Evolutionary conservation across 2,329 filamentous ascomycete species (phyloP).

Genomic region (Nannizzia gypsea): DNA sequence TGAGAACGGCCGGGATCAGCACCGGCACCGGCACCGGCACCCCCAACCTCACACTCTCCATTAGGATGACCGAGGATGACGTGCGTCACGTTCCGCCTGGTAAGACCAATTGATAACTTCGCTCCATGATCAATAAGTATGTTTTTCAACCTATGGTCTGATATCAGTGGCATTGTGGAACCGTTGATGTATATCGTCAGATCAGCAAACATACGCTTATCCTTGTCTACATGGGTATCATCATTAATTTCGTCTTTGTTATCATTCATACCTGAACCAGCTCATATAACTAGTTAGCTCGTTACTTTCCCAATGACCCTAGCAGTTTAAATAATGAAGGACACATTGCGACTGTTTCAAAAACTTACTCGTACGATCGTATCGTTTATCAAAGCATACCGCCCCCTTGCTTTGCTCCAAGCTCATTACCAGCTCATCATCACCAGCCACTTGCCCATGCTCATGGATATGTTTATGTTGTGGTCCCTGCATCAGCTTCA

Average conservation of each 20-base stretch:
- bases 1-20: background rate
- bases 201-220: slow-evolving; percentile 50
- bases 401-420: background rate
- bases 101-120: slow-evolving; percentile 56
- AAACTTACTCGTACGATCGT: background rate
- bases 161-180: slow-evolving; percentile 67
- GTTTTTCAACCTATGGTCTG: slow-evolving; percentile 75
- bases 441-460: background rate
- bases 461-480: background rate
- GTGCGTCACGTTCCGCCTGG: slow-evolving; percentile 66
- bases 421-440: background rate
- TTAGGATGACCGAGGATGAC: slow-evolving; percentile 62
- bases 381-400: background rate
- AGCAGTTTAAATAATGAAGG: too few relatives aligned
- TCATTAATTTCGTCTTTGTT: slow-evolving; percentile 17
- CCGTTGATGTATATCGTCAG: slow-evolving; percentile 78
- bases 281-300: too few relatives aligned
- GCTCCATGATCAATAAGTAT: slow-evolving; percentile 65
- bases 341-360: too few relatives aligned
- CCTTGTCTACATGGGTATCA: background rate
- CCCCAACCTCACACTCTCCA: slow-evolving; percentile 2
- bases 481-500: background rate
- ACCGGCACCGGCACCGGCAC: background rate
- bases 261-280: background rate
- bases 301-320: too few relatives aligned